Base-by-base conservation (phyloP, 2,329 filamentous ascomycete genomes). In the Alternaria panax region DNA sequence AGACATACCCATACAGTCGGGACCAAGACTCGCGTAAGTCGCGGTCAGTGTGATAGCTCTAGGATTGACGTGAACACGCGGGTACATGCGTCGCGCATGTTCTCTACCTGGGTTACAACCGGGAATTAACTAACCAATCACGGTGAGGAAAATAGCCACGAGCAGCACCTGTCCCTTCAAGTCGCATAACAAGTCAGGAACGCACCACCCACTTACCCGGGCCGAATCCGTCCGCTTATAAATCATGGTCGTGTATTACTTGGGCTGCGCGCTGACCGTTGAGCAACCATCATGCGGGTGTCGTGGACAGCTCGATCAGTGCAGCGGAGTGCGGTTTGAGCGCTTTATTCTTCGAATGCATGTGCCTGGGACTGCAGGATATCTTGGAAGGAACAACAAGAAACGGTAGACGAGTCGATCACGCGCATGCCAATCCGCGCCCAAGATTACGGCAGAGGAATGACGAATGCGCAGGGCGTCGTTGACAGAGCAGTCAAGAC, bases 121-220 rank as follows among this genome's bases (percentile, higher is more conserved):
- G 2, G 4, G 32, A 7, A 36, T 5, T 8, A 7, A 38, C 12
- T 2, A 27, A 3, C 57, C 57, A 59, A 59, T 59, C 14, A 47
- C 3, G 4, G 4, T 1, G 2, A 20, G 32, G 2, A 2, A 24
- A 28, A 40, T 32, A 34, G 52, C 57, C 57, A 59, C 57, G 57
- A 24, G 57, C 40, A 51, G 34, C 28, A 51, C 32, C 18, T 28
- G 52, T 51, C 32, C 40, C 41, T 47, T 18, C 30, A 14, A 38
- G 46, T 54, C n/a, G n/a, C n/a, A n/a, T n/a, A n/a, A n/a, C n/a
- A n/a, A 36, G 20, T 32, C 57, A 59, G 52, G 57, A 32, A 59
- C 57, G 27, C 7, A 28, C 27, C 32, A 38, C 22, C 46, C 40
- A 27, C 45, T 51, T 40, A 34, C 40, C 32, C 43, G n/a, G 57